Evolutionary conservation across 192 early-diverging fungal genomes (phyloP), one percentile per base, ranked within the genome.

Genomic region (Coemansia sp.): DNA sequence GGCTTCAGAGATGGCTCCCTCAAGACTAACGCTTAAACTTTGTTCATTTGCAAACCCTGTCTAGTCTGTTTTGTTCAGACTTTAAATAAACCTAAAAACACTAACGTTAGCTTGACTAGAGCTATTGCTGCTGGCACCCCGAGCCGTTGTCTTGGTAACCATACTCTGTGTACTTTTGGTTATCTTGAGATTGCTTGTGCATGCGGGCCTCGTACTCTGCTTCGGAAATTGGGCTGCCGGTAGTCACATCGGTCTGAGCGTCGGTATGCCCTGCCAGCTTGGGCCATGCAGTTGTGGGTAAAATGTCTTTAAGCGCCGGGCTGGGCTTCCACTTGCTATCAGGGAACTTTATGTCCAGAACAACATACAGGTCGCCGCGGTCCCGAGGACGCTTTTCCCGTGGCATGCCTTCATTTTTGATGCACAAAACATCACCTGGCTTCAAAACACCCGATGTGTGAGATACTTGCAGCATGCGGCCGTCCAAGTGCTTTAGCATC

Each of bases 341-440:
- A 14, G 97, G 97, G 83, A 99, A 97, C 70, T 86, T 86, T 48
- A 99, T 86, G 53, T 89, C 87, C 54, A 99, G 88, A 39, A 88
- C 87, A 62, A 97, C 73, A 74, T 90, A 95, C 12, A 99, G 84
- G 72, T 94, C 90, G 39, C 97, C 97, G 66, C 90, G 87, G 64
- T 89, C 88, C 56, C 79, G 78, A 8, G 88, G 77, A 3, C 87
- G 81, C 66, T 87, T 87, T 61, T 76, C 88, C 12, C 72, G 83
- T 19, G 96, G 95, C 97, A 99, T 99, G 53, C 97, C 97, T 79
- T 99, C 93, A 58, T 86, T 82, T 35, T 56, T 63, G 62, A 98
- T 90, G 65, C 87, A 85, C 80, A 94, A 91, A n/a, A 92, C 78
- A 19, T 93, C 87, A 32, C 91, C 93, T 19, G 96, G 95, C 65